Conservation (phyloP, 495 filamentous ascomycete genomes). For the Saxophila tyrrhenica region DNA sequence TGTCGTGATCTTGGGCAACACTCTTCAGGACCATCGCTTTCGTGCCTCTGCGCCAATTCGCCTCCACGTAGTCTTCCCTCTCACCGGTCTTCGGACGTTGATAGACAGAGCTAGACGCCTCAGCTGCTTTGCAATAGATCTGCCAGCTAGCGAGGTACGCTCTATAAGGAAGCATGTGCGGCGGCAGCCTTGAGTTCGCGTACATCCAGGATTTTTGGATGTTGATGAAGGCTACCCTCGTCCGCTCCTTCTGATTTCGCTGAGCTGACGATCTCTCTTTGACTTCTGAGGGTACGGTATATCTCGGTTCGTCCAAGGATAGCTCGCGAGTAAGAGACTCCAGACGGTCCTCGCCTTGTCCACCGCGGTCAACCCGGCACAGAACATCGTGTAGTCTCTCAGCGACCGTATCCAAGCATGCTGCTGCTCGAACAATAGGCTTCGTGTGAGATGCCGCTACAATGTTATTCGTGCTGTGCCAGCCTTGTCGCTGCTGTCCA, state of each 20-base stretch:
- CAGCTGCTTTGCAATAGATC: slow-evolving; percentile 60
- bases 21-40: slow-evolving; percentile 80
- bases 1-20: slow-evolving; percentile 59
- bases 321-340: background rate
- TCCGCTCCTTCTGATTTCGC: slow-evolving; percentile 11
- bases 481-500: slow-evolving; percentile 1
- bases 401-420: slow-evolving; percentile 45
- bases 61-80: slow-evolving; percentile 51
- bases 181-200: slow-evolving; percentile 63
- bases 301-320: slow-evolving; percentile 41
- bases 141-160: slow-evolving; percentile 60
- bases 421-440: slow-evolving; percentile 29
- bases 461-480: background rate
- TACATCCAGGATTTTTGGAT: slow-evolving; percentile 72
- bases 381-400: slow-evolving; percentile 50
- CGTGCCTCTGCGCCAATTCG: slow-evolving; percentile 58
- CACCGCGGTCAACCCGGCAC: slow-evolving; percentile 49
- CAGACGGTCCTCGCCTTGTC: background rate
- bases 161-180: slow-evolving; percentile 50
- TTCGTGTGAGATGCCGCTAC: background rate
- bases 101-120: slow-evolving; percentile 63
- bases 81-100: slow-evolving; percentile 47
- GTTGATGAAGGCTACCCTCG: slow-evolving; percentile 29
- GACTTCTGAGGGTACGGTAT: slow-evolving; percentile 7
- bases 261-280: slow-evolving; percentile 2